Evolutionary conservation across 164 flowering plant species (phyloP), one percentile per base, ranked within the genome.

Genomic region (Pachysandra terminalis): DNA sequence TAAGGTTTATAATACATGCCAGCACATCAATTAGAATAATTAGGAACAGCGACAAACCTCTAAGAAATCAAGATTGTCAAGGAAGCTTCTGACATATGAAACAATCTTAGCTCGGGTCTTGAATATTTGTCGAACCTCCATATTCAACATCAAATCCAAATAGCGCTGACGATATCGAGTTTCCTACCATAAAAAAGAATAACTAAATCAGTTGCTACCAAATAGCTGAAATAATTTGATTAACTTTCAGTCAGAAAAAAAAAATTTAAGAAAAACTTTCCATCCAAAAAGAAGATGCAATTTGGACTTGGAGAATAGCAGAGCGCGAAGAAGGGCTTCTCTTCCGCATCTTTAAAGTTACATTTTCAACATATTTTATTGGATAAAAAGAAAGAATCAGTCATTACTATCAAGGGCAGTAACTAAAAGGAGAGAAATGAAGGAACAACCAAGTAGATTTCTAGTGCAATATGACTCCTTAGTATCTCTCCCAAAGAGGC

Each of bases 111-210:
- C 69, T 56, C 99, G 85, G 23, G 97, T 95, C 78, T 69, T 85
- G 77, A 92, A 92, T 80, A 95, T 89, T 59, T 90, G 80, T 21
- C 87, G 88, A 75, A 92, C 93, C 71, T 95, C 99, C 59, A 16
- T 0, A 74, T 95, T 95, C 81, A 95, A 73, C 97, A 95, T 90
- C 74, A 92, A 71, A 77, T 95, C 98, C 62, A 95, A 74, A 68
- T 92, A 90, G 0, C 98, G 90, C 63, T 92, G 96, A 8, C 99
- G 93, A 65, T 87, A 95, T 16, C 98, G 85, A 59, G 97, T 92
- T 92, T 95, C 98, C 98, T 92, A 68, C 16, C 32, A 76, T 24
- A 28, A 71, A 67, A 69, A 5, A 57, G n/a, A 73, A 53, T 9
- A 56, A n/a, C n/a, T n/a, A n/a, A n/a, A n/a, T 66, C 48, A 59